Evolutionary conservation across 2,329 filamentous ascomycete genomes (phyloP), one percentile per base, ranked within the genome.

Genomic region (Hypoxylon rubiginosum): DNA sequence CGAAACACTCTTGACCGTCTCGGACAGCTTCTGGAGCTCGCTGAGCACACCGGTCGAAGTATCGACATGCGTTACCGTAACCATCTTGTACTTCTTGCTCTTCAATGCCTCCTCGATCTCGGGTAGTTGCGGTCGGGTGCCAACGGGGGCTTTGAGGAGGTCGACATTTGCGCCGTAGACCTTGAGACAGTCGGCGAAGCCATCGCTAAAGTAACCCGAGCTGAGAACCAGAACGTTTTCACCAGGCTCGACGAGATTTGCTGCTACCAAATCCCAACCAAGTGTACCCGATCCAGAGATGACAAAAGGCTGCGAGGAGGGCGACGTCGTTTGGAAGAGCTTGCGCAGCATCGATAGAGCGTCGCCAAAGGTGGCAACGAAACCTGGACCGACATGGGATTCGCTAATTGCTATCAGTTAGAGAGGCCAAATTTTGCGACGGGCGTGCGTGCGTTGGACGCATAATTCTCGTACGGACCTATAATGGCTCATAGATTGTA

Each of bases 11-110:
- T 92, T 92, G 55, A 98, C 92, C 53, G 97, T 84, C 76, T 94
- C 92, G 34, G 93, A 89, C 62, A 99, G 84, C 62, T 89, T 84
- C 84, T 97, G 91, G 74, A 98, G 88, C 79, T 98, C 94, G 76
- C 92, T 97, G 53, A 99, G 84, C 26, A 99, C 96, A 72, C 96
- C 96, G 39, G 96, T 99, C 3, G 94, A 97, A 24, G 96, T 99
- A 78, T 99, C 96, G 68, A 97, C 95, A 79, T 99, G 96, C 10
- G 96, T 99, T 70, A 98, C 91, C 45, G 95, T 98, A 75, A 99
- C 82, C 68, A 95, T 80, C 87, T 98, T 98, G 86, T 97, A 98
- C 76, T 92, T 89, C 85, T 96, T 97, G 84, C 93, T 89, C 79
- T 91, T 91, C 71, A 99, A 84, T 2, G 94, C 94, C 81, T 91